Evolutionary conservation across 176 grass and related monocot species (phyloP).

Genomic region (Oryza australiensis): DNA sequence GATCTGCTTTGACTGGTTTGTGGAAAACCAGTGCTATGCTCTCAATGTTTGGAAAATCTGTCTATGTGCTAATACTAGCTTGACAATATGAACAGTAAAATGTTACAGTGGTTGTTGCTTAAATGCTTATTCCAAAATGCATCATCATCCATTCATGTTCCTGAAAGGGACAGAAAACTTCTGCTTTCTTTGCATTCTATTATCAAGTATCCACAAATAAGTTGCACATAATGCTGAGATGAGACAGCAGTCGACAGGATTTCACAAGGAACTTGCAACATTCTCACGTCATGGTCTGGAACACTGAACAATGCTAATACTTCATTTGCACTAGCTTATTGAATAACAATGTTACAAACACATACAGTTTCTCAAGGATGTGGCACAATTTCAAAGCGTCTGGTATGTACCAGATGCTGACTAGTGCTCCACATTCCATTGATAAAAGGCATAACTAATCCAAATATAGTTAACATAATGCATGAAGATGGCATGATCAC

Average conservation of each 20-base stretch:
- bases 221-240: neutral
- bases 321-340: slow-evolving; percentile 48
- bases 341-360: slow-evolving; percentile 16
- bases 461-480: slow-evolving; percentile 25
- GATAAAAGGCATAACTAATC: slow-evolving; percentile 14
- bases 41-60: neutral
- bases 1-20: neutral
- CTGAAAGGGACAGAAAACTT: neutral
- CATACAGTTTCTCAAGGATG: slow-evolving; percentile 47
- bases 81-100: neutral
- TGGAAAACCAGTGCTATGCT: neutral
- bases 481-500: slow-evolving; percentile 14
- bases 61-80: neutral
- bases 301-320: slow-evolving; percentile 16
- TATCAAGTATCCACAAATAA: neutral
- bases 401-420: slow-evolving; percentile 32
- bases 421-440: slow-evolving; percentile 54
- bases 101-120: too few species aligned
- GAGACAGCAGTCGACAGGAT: neutral
- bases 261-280: neutral
- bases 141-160: neutral
- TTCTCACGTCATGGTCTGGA: neutral
- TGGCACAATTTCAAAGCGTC: slow-evolving; percentile 58
- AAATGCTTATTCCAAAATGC: neutral
- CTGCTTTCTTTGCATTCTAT: neutral